A percentile compares a stretch with the other conserved stretches of the same genome.
These are phyloP conservation scores for Penicillium daleae DNA, from an alignment of 495 filamentous ascomycete genomes.

Conservation along the genomic window DNA sequence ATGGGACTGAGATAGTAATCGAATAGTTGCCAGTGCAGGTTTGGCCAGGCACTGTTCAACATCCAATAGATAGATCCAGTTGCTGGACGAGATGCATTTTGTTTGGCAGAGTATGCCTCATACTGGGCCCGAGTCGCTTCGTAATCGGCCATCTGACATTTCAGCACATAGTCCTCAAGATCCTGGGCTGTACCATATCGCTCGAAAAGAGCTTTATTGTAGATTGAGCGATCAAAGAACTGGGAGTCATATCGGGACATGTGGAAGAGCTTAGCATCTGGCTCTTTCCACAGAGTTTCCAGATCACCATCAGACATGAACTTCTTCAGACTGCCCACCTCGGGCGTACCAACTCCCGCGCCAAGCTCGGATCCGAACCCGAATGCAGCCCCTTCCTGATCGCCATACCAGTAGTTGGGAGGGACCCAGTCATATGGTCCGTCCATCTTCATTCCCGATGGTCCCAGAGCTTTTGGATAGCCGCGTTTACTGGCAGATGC, in stretches of 20 bases:
- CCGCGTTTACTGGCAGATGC: constrained; percentile 60
- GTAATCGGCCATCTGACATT: constrained; percentile 64
- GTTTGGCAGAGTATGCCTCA: constrained; percentile 57
- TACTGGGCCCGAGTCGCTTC: constrained; percentile 64
- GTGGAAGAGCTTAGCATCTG: constrained; percentile 59
- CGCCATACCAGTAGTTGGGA: constrained; percentile 65
- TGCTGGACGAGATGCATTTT: constrained; percentile 55
- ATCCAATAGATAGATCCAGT: constrained; percentile 72
- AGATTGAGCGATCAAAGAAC: constrained; percentile 60
- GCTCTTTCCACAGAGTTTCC: constrained; percentile 57
- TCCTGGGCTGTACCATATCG: constrained; percentile 57
- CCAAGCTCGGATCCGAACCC: constrained; percentile 66
- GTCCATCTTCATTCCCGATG: constrained; percentile 67
- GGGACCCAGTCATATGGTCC: constrained; percentile 72
- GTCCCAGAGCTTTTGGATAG: constrained; percentile 53
- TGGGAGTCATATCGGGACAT: constrained; percentile 57
- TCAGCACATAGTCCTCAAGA: constrained; percentile 59
- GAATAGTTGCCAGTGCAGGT: constrained; percentile 68
- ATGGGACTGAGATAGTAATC: constrained; percentile 65
- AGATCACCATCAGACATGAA: constrained; percentile 58
- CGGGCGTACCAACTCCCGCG: constrained; percentile 64
- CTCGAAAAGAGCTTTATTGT: constrained; percentile 55
- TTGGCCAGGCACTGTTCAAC: constrained; percentile 68
- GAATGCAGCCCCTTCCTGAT: constrained; percentile 57
- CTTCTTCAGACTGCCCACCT: constrained; percentile 53